Percentiles rank a stretch among this genome's conserved stretches.
Conservation (phyloP, 257 asterid species). For the Nemophila menziesii region DNA sequence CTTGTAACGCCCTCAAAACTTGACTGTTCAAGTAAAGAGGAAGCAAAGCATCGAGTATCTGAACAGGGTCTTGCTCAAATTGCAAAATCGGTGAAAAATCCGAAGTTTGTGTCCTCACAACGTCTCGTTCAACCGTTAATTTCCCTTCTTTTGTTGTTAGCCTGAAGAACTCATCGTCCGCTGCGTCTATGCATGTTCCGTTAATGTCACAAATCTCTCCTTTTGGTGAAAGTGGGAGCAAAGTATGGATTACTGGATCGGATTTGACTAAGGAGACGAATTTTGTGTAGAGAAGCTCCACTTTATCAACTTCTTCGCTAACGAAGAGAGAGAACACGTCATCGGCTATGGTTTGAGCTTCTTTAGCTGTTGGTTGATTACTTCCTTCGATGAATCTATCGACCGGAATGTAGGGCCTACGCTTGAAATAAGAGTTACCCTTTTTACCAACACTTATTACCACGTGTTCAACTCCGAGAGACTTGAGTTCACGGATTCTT, state of each 20-base stretch:
- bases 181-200: conserved; percentile 77
- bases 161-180: conserved; percentile 80
- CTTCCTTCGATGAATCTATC: conserved; percentile 60
- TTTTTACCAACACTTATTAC: conserved; percentile 77
- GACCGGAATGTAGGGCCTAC: conserved; percentile 64
- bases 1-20: conserved; percentile 71
- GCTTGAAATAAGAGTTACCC: conserved; percentile 58
- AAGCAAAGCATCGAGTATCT: conserved; percentile 73
- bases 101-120: conserved; percentile 38
- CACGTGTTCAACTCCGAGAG: conserved; percentile 51
- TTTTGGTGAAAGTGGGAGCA: conserved; percentile 79
- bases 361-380: conserved; percentile 71
- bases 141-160: conserved; percentile 78
- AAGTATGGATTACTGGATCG: conserved; percentile 71
- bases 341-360: conserved; percentile 84
- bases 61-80: conserved; percentile 87
- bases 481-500: conserved; percentile 45
- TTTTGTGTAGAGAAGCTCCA: conserved; percentile 80
- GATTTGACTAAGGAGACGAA: conserved; percentile 80
- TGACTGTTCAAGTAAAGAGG: conserved; percentile 92
- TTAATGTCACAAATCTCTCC: conserved; percentile 87
- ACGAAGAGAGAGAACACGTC: conserved; percentile 73
- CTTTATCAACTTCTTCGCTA: conserved; percentile 84
- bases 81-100: conserved; percentile 80
- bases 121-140: conserved; percentile 71